Base-by-base conservation (phyloP, 257 asterid genomes). In the Solanum piurae region DNA sequence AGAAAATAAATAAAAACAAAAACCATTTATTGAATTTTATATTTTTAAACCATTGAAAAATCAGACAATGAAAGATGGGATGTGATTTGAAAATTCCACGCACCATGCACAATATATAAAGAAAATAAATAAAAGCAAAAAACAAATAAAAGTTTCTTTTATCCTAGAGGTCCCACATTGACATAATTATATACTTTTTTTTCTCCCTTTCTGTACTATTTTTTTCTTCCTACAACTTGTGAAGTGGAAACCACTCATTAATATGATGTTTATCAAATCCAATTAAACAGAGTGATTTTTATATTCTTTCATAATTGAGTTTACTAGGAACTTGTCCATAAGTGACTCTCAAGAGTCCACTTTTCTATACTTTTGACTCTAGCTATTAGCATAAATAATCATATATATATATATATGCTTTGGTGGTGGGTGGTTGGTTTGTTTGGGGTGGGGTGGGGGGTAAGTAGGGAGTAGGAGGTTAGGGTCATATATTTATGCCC, bases 261-360 rank as follows among this genome's bases (percentile, higher is more conserved):
- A 58, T 76, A 86, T 89, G 88, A 83, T 86, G 89, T 86, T 52
- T 73, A 73, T 83, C 91, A 89, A 89, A 89, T 83, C 86, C 83
- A 89, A 62, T 73, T 49, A 44, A 42, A 27, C 84, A 79, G 66
- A 79, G 40, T 14, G 25, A 27, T 27, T 42, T 27, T 5, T 44
- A 44, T 79, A 79, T 79, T 44, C 38, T 44, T 79, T 79, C 25
- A 14, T 27, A 62, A 79, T 79, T 79, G 37, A 79, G 38, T 44
- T 42, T 44, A 42, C 66, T 44, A 44, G 14, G 38, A 79, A 27
- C 40, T 44, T 79, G 85, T 44, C 85, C 66, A 44, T 79, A 44
- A 79, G 66, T 79, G 85, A 44, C 85, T 44, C 85, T 18, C 40
- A 79, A 79, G 84, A 79, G 85, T 79, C 52, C 85, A 79, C 38